A percentile compares a stretch with the other conserved stretches of the same genome.
These are phyloP conservation scores for Erysimum cheiri DNA, from an alignment of 441 rosid species.

Conservation along the genomic window DNA sequence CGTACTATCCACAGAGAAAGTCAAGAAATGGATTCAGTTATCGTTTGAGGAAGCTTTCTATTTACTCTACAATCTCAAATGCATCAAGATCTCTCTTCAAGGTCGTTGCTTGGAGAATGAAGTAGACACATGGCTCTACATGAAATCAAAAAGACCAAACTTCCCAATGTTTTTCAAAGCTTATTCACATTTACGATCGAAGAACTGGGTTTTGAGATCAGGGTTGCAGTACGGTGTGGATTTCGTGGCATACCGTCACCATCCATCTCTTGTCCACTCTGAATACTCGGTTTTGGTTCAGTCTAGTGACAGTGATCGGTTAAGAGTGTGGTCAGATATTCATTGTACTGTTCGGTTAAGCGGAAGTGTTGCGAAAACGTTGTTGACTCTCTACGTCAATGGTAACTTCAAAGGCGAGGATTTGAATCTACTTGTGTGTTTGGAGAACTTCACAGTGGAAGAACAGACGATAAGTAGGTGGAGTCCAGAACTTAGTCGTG, in stretches of 20 bases:
- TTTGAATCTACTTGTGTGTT: constrained; percentile 45
- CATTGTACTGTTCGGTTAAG: constrained; percentile 59
- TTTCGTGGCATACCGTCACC: constrained; percentile 69
- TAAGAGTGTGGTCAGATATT: constrained; percentile 70
- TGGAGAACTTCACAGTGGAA: constrained; percentile 53
- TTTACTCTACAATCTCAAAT: constrained; percentile 54
- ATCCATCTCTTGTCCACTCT: constrained; percentile 76
- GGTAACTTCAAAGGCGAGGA: constrained; percentile 42
- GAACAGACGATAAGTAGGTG: constrained; percentile 64
- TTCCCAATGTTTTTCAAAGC: constrained; percentile 68
- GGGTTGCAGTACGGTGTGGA: constrained; percentile 77
- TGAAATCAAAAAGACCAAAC: constrained; percentile 45
- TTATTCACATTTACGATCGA: constrained; percentile 60
- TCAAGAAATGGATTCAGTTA: constrained; percentile 63
- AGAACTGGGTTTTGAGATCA: constrained; percentile 73
- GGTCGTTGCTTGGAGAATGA: constrained; percentile 41
- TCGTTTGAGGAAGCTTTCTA: constrained; percentile 79
- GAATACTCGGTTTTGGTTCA: constrained; percentile 65
- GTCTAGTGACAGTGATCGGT: constrained; percentile 51
- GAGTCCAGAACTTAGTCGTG: constrained; percentile 67
- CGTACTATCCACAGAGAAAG: constrained; percentile 54
- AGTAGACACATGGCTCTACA: constrained; percentile 55
- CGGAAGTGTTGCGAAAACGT: constrained; percentile 68
- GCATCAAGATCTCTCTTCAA: constrained; percentile 55
- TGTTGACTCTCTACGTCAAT: constrained; percentile 52